Percentiles rank a stretch among this genome's conserved stretches.
Conservation (phyloP, 2,329 filamentous ascomycete species). For the Fusarium denticulatum region DNA sequence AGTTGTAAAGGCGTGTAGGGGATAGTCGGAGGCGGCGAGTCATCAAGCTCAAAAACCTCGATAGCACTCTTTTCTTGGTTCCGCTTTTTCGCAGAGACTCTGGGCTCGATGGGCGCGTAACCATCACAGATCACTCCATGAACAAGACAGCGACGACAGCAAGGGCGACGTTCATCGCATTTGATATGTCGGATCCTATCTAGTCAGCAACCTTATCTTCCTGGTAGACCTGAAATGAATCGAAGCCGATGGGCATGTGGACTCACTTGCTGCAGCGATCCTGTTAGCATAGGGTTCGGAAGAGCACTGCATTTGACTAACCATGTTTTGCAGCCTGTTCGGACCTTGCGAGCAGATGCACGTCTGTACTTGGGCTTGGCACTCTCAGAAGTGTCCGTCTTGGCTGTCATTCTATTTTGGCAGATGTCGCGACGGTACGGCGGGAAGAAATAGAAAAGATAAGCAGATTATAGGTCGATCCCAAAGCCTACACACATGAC, state of each 20-base stretch:
- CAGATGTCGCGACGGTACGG: background rate
- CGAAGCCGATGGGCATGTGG: background rate
- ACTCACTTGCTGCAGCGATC: background rate
- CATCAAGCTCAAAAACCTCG: background rate
- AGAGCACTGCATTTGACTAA: background rate
- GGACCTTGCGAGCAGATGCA: background rate
- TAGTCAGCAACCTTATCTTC: background rate
- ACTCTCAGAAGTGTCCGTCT: background rate
- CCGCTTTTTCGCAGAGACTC: background rate
- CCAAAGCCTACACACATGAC: background rate
- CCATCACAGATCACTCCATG: background rate
- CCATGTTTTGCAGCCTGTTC: background rate
- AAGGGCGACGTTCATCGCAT: background rate
- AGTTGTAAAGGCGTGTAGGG: too few species aligned
- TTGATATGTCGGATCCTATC: background rate
- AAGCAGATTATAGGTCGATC: background rate
- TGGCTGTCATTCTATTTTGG: background rate
- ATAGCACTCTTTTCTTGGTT: background rate
- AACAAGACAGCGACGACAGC: background rate
- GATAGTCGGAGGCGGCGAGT: background rate
- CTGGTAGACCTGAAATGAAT: background rate
- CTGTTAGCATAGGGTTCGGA: background rate
- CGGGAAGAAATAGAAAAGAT: background rate
- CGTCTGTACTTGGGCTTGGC: background rate
- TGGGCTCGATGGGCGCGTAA: background rate